Conservation (phyloP, 2,329 filamentous ascomycete species). For the Tolypocladium tundrense region DNA sequence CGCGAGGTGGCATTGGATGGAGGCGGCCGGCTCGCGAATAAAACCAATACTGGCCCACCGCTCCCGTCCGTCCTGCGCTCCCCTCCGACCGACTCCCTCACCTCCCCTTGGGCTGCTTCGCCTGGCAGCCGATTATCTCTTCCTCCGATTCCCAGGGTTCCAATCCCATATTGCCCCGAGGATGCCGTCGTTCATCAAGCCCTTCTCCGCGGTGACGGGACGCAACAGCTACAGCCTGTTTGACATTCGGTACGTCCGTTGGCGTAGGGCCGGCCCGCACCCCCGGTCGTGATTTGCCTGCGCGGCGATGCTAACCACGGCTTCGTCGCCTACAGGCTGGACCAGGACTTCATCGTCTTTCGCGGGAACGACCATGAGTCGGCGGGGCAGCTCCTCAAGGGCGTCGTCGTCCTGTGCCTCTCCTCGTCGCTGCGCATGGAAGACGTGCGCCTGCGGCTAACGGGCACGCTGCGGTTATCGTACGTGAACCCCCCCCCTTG, state of each 20-base stretch:
- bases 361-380: slow-evolving; percentile 67
- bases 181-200: slow-evolving; percentile 45
- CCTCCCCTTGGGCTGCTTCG: not conserved
- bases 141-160: not conserved
- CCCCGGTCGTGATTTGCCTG: not conserved
- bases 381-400: slow-evolving; percentile 63
- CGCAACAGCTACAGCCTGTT: slow-evolving; percentile 44
- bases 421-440: slow-evolving; percentile 60
- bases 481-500: slow-evolving; percentile 32
- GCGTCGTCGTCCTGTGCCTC: slow-evolving; percentile 63
- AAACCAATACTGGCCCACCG: not conserved
- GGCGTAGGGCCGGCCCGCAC: not conserved
- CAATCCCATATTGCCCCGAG: slow-evolving; percentile 6
- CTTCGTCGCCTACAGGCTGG: slow-evolving; percentile 41
- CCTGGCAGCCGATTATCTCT: not conserved
- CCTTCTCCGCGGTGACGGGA: slow-evolving; percentile 41
- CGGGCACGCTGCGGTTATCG: slow-evolving; percentile 55
- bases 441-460: slow-evolving; percentile 61
- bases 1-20: not conserved
- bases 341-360: slow-evolving; percentile 71
- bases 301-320: not conserved
- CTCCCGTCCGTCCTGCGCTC: not conserved
- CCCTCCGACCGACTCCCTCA: not conserved
- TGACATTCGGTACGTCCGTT: slow-evolving; percentile 41
- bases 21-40: not conserved